phyloP scores from a whole-genome alignment of 768 basidiomycete genomes.

The Lactarius sanguifluus region DNA sequence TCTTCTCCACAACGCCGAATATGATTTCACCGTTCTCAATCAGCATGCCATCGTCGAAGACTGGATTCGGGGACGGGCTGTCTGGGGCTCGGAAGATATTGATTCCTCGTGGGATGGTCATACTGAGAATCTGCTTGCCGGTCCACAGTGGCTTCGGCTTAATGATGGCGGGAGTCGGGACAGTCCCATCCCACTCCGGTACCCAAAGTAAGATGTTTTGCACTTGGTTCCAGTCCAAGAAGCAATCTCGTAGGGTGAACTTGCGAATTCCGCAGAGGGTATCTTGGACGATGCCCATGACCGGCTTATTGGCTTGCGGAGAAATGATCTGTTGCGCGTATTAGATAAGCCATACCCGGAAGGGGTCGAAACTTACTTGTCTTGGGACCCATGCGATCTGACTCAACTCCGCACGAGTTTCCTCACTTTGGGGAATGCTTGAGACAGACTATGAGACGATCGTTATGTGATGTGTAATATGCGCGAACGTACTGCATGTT shows the following conservation, averaged over 20 bases:
- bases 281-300: slow-evolving; percentile 99
- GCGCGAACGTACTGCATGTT: slow-evolving; percentile 93
- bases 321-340: slow-evolving; percentile 78
- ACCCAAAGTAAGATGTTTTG: slow-evolving; percentile 99
- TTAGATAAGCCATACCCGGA: slow-evolving; percentile 1
- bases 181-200: slow-evolving; percentile 92
- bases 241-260: slow-evolving; percentile 92
- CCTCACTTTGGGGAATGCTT: slow-evolving; percentile 96
- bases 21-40: slow-evolving; percentile 97
- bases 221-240: slow-evolving; percentile 93
- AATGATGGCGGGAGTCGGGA: slow-evolving; percentile 91
- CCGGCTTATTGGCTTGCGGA: slow-evolving; percentile 98
- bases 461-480: slow-evolving; percentile 2
- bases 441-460: slow-evolving; percentile 18
- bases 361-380: slow-evolving; percentile 54
- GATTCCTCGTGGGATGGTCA: slow-evolving; percentile 93
- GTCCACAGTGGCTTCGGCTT: slow-evolving; percentile 98
- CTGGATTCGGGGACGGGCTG: slow-evolving; percentile 74
- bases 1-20: slow-evolving; percentile 95
- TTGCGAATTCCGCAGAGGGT: slow-evolving; percentile 97
- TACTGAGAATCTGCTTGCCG: slow-evolving; percentile 92
- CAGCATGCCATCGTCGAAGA: slow-evolving; percentile 91
- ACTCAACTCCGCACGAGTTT: slow-evolving; percentile 95
- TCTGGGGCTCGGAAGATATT: slow-evolving; percentile 85
- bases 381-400: slow-evolving; percentile 99